Evolutionary conservation across 148 eudicot species (phyloP).

Genomic region (Rhododendron molle): DNA sequence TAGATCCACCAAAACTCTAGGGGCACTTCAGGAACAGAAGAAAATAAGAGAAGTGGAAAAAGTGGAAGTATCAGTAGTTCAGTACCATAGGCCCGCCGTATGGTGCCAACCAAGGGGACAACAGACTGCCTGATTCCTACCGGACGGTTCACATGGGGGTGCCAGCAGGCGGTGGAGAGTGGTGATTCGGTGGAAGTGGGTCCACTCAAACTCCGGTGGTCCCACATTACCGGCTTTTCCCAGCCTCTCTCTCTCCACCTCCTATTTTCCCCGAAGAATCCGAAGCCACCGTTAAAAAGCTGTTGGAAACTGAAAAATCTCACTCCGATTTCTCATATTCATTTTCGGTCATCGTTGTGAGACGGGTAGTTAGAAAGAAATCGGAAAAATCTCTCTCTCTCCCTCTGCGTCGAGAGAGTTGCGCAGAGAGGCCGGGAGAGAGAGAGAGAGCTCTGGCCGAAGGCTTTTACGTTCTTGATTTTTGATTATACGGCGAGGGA

Average conservation of each 20-base stretch:
- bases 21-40: no score
- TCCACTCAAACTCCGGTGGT: background rate
- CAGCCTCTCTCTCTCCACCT: background rate
- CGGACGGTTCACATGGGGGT: background rate
- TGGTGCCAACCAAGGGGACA: background rate
- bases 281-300: background rate
- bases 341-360: no score
- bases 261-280: background rate
- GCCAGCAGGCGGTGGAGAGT: background rate
- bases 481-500: no score
- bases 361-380: no score
- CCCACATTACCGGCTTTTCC: background rate
- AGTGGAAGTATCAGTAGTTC: no score
- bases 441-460: no score
- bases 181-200: background rate
- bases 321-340: no score
- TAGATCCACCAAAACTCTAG: no score
- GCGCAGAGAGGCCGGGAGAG: background rate
- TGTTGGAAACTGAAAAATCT: background rate
- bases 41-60: no score
- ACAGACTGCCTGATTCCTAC: background rate
- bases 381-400: background rate
- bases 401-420: background rate
- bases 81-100: no score
- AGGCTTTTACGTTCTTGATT: no score